Evolutionary conservation across 768 basidiomycete species (phyloP).

Genomic region (Pulveroboletus sp.): DNA sequence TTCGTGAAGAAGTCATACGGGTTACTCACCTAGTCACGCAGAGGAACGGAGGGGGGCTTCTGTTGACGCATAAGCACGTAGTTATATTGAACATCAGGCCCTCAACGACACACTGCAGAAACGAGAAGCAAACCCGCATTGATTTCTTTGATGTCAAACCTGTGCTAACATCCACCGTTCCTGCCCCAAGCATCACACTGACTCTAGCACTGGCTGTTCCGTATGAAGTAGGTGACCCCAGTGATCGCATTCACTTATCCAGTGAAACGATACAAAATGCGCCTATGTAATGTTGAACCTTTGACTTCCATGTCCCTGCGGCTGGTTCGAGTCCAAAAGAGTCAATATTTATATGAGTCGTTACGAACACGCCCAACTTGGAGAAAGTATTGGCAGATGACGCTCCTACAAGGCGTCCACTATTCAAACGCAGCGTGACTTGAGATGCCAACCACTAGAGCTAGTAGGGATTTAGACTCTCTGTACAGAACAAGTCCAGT

Average conservation of each 20-base stretch:
- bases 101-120: neutral
- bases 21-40: neutral
- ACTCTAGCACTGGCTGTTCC: constrained; percentile 45
- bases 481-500: constrained; percentile 37
- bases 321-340: constrained; percentile 29
- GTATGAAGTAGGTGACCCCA: constrained; percentile 38
- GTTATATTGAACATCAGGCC: neutral
- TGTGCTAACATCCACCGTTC: constrained; percentile 26
- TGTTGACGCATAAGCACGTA: too few relatives aligned
- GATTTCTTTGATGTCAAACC: constrained; percentile 44
- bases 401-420: constrained; percentile 38
- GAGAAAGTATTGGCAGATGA: constrained; percentile 59
- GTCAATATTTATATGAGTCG: constrained; percentile 39
- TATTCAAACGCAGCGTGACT: constrained; percentile 62
- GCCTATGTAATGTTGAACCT: constrained; percentile 30
- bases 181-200: constrained; percentile 31
- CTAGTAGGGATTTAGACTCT: constrained; percentile 47
- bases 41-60: neutral
- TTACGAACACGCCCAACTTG: constrained; percentile 33
- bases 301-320: constrained; percentile 41
- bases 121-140: too few relatives aligned
- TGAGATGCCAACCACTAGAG: constrained; percentile 37
- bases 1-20: constrained; percentile 43
- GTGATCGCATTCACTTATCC: constrained; percentile 44
- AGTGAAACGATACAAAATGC: neutral